These are phyloP conservation scores for Saturnispora quitensis DNA, from an alignment of 805 yeast genomes.

Conservation along the genomic window DNA sequence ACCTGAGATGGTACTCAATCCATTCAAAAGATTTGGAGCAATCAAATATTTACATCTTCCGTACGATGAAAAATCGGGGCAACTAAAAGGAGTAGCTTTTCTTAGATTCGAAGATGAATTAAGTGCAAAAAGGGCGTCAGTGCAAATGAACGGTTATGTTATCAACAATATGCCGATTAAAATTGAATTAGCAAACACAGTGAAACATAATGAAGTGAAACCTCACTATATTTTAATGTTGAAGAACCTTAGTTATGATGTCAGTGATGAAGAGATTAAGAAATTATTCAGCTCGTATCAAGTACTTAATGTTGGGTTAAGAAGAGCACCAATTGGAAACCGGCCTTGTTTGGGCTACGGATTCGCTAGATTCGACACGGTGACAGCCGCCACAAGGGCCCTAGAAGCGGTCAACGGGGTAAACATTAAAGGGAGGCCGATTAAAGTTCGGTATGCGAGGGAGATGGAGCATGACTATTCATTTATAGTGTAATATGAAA, in stretches of 20 bases:
- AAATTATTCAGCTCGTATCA: slow-evolving; percentile 19
- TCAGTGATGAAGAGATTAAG: slow-evolving; percentile 21
- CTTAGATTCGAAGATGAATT: slow-evolving; percentile 17
- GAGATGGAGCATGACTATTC: slow-evolving; percentile 18
- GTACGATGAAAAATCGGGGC: slow-evolving; percentile 11
- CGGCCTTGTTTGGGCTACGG: slow-evolving; percentile 42
- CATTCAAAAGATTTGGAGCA: slow-evolving; percentile 21
- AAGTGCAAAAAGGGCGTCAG: slow-evolving; percentile 19
- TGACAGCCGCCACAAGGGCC: slow-evolving; percentile 38
- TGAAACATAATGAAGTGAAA: not conserved
- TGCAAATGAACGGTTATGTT: slow-evolving; percentile 27
- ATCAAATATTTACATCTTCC: slow-evolving; percentile 13
- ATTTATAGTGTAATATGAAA: slow-evolving; percentile 17
- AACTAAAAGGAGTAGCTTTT: slow-evolving; percentile 21
- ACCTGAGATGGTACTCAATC: slow-evolving; percentile 18
- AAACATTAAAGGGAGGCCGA: slow-evolving; percentile 36
- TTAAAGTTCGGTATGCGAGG: slow-evolving; percentile 26
- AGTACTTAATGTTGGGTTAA: slow-evolving; percentile 23
- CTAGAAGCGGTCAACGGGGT: slow-evolving; percentile 33
- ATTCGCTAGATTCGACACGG: slow-evolving; percentile 45
- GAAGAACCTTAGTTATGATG: slow-evolving; percentile 22
- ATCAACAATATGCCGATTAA: slow-evolving; percentile 22
- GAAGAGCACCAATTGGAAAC: slow-evolving; percentile 22
- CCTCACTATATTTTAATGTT: slow-evolving; percentile 21
- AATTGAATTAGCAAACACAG: slow-evolving; percentile 15